Evolutionary conservation across 352 stramenopile genomes (phyloP).

Genomic region (Aphanomyces invadans): DNA sequence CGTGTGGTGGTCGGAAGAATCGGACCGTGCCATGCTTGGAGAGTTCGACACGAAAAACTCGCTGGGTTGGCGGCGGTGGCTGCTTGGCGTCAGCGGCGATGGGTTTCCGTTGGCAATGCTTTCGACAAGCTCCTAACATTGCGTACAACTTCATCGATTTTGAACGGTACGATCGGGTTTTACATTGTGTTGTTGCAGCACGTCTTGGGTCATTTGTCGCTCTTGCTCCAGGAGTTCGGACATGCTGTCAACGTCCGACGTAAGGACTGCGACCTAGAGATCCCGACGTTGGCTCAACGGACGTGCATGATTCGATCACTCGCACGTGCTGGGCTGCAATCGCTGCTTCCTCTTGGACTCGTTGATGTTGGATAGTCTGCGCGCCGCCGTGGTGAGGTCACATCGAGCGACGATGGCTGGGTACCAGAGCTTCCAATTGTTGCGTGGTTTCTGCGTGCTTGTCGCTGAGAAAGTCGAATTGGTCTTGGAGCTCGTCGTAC

Average conservation of each 20-base stretch:
- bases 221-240: constrained; percentile 3
- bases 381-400: no score
- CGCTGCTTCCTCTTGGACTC: not conserved
- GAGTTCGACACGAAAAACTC: constrained; percentile 7
- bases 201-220: not conserved
- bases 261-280: not conserved
- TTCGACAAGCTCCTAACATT: not conserved
- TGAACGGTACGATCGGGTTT: not conserved
- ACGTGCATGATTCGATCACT: not conserved
- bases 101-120: constrained; percentile 1
- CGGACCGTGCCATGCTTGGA: not conserved
- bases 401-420: no score
- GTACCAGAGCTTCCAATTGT: constrained; percentile 3
- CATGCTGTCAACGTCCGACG: not conserved
- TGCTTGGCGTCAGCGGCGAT: not conserved
- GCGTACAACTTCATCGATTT: not conserved
- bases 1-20: not conserved
- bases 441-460: not conserved
- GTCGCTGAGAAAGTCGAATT: not conserved
- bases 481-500: not conserved
- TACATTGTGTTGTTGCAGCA: not conserved
- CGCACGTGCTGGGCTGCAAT: not conserved
- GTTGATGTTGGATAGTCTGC: not conserved
- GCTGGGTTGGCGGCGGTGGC: constrained; percentile 16
- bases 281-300: no score